phyloP scores from a whole-genome alignment of 169 alveolate species.

The Eimeria nieschulzi region DNA sequence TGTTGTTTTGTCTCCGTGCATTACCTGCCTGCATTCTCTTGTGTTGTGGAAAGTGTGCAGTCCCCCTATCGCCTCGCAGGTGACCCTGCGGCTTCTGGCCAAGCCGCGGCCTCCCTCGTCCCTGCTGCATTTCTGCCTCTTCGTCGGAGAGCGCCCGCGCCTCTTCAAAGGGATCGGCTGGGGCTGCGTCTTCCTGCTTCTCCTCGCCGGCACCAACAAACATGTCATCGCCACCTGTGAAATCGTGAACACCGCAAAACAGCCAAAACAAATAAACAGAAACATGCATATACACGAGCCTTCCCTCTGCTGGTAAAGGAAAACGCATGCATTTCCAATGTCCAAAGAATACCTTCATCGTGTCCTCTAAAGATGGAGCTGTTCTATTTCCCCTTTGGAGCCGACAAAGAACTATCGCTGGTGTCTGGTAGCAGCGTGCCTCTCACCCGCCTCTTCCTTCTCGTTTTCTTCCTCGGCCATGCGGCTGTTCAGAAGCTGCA shows the following conservation, averaged over 20 bases:
- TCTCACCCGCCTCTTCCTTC: constrained; percentile 53
- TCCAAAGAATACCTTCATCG: no score
- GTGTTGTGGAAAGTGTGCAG: neutral
- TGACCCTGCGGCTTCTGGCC: constrained; percentile 2
- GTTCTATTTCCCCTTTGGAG: no score
- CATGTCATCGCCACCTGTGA: constrained; percentile 49
- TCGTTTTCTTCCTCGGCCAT: constrained; percentile 1
- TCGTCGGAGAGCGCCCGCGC: constrained; percentile 53
- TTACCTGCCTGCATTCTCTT: neutral
- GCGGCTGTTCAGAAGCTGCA: constrained; percentile 37
- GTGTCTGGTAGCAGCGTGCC: neutral
- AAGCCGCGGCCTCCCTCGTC: neutral
- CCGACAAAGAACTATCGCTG: no score
- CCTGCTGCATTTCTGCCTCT: neutral
- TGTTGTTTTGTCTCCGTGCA: neutral
- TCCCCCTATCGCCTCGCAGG: constrained; percentile 1
- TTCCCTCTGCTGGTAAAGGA: neutral
- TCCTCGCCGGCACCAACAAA: constrained; percentile 39
- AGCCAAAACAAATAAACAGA: neutral
- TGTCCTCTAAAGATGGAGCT: no score
- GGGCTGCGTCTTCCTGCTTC: constrained; percentile 16
- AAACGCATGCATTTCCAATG: no score
- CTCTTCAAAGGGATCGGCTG: constrained; percentile 44
- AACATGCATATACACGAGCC: neutral
- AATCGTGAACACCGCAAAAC: neutral